Percentiles rank a stretch among this genome's conserved stretches.
Conservation (phyloP, 345 rosid species). For the Barbarea vulgaris region DNA sequence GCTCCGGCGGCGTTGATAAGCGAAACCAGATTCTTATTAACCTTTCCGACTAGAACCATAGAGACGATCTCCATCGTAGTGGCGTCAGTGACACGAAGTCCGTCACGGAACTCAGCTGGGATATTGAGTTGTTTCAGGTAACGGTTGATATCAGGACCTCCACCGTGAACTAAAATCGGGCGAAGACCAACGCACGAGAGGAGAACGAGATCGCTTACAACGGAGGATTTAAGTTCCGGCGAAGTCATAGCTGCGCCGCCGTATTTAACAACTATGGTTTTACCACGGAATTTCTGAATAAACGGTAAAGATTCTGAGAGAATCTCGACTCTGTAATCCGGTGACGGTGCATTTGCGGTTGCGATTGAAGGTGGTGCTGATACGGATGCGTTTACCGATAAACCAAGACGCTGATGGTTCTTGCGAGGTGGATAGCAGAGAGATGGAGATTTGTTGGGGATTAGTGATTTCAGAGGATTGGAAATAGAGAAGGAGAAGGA, state of each 20-base stretch:
- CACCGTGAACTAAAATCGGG: conserved; percentile 90
- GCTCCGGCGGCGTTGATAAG: conserved; percentile 83
- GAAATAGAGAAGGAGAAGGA: conserved; percentile 24
- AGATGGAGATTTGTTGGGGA: conserved; percentile 18
- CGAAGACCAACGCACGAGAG: conserved; percentile 89
- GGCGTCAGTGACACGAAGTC: conserved; percentile 88
- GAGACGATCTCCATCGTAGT: conserved; percentile 94
- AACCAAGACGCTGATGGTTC: conserved; percentile 12
- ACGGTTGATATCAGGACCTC: conserved; percentile 86
- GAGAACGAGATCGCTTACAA: conserved; percentile 76
- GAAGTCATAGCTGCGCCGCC: conserved; percentile 97
- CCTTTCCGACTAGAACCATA: conserved; percentile 89
- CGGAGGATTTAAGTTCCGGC: conserved; percentile 68
- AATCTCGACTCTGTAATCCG: conserved; percentile 65
- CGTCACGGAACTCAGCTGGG: conserved; percentile 68
- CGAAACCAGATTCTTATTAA: conserved; percentile 79
- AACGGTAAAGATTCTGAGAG: conserved; percentile 92
- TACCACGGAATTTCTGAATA: conserved; percentile 88
- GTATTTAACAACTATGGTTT: conserved; percentile 87
- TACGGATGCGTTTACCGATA: conserved; percentile 38
- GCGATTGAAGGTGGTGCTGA: conserved; percentile 30
- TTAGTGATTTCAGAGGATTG: neutral
- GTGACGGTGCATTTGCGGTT: conserved; percentile 7
- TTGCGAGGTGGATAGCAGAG: conserved; percentile 30
- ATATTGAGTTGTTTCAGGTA: conserved; percentile 71